Percentiles rank a stretch among this genome's conserved stretches.
Conservation (phyloP, 805 yeast species). For the Grigorovia humatica region DNA sequence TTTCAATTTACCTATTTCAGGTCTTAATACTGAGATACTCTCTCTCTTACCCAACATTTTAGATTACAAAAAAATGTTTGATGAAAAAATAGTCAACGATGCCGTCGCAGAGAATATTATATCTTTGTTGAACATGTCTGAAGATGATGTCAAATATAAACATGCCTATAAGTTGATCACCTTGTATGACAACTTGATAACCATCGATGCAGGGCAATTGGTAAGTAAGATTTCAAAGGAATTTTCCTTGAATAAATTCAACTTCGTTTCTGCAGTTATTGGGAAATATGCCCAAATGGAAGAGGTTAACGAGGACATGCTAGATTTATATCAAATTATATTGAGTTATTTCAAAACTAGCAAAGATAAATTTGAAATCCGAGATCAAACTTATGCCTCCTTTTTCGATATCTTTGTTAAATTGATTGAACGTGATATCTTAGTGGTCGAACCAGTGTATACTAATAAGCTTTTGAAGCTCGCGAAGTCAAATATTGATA, state of each 20-base stretch:
- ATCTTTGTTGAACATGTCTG: background rate
- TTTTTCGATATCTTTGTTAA: conserved; percentile 15
- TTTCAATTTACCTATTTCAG: background rate
- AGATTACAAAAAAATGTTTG: background rate
- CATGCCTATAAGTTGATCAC: background rate
- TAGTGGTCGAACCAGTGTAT: conserved; percentile 6
- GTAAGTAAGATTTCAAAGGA: background rate
- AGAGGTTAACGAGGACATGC: background rate
- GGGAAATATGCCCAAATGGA: background rate
- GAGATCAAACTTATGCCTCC: conserved; percentile 22
- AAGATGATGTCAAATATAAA: background rate
- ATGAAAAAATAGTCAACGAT: background rate
- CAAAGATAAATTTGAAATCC: conserved; percentile 17
- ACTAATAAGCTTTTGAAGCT: conserved; percentile 10
- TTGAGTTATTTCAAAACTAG: background rate
- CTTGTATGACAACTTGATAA: background rate
- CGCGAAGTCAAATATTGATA: conserved; percentile 10
- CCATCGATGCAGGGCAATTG: background rate
- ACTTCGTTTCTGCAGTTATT: background rate
- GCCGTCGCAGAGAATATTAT: background rate
- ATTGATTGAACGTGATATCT: background rate
- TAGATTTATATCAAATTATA: conserved; percentile 5
- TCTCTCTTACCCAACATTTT: background rate
- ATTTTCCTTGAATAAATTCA: background rate
- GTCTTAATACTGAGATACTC: background rate